Conservation (phyloP, 2,329 filamentous ascomycete genomes). For the Calycina herbarum region DNA sequence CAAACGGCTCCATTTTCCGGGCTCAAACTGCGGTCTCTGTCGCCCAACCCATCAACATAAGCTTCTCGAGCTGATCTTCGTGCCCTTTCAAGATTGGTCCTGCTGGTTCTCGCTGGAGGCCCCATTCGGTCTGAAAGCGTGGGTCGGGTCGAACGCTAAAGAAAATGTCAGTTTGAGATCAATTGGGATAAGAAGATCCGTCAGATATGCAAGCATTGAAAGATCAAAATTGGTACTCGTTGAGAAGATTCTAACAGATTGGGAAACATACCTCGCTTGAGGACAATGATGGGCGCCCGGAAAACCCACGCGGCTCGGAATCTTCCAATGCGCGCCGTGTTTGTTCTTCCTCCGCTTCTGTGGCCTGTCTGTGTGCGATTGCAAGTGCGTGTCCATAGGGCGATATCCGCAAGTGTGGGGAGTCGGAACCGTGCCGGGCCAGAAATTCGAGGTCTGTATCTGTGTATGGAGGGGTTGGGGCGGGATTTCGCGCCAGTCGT, state of each 20-base stretch:
- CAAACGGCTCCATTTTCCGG: constrained; percentile 65
- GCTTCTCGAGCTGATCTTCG: constrained; percentile 18
- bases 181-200: not conserved
- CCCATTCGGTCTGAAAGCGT: constrained; percentile 23
- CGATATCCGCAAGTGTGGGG: constrained; percentile 21
- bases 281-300: not conserved
- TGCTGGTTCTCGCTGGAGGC: constrained; percentile 20
- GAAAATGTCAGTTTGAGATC: constrained; percentile 7
- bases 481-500: constrained; percentile 27
- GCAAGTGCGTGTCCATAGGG: constrained; percentile 26
- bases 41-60: constrained; percentile 71
- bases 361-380: constrained; percentile 17
- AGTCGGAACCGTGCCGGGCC: constrained; percentile 18
- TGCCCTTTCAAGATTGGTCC: constrained; percentile 21
- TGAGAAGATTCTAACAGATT: not conserved
- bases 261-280: not conserved
- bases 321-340: not conserved
- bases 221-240: not conserved
- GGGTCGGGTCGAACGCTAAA: constrained; percentile 10
- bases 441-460: constrained; percentile 25
- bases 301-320: not conserved
- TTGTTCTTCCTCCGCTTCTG: constrained; percentile 10
- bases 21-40: constrained; percentile 80
- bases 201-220: not conserved
- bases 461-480: constrained; percentile 30